Evolutionary conservation across 495 filamentous ascomycete species (phyloP).

Genomic region (Cercophora sp.): DNA sequence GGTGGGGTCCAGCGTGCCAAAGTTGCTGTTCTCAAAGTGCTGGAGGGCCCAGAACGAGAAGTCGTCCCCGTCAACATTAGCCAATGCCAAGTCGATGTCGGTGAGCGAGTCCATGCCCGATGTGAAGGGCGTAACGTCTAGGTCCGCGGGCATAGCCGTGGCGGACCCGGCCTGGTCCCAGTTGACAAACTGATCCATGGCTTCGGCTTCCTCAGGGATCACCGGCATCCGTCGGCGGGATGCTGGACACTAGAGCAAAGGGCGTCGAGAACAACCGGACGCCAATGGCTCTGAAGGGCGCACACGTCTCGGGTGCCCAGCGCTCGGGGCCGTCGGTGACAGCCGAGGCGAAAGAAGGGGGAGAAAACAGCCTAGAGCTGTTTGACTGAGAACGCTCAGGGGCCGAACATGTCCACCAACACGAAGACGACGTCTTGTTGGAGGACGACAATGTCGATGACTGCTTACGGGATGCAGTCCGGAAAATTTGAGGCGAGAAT

Average conservation of each 20-base stretch:
- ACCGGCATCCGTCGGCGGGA: conserved; percentile 19
- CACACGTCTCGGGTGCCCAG: too few relatives aligned
- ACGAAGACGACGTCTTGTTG: too few relatives aligned
- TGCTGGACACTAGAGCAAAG: conserved; percentile 10
- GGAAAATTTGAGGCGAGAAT: too few relatives aligned
- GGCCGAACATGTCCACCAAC: background rate
- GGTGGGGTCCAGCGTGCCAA: conserved; percentile 13
- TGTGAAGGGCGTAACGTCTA: conserved; percentile 12
- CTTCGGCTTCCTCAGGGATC: conserved; percentile 28
- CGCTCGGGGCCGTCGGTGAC: background rate
- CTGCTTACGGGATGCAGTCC: too few relatives aligned
- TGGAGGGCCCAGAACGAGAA: conserved; percentile 49
- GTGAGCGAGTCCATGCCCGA: conserved; percentile 24
- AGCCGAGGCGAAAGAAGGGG: background rate
- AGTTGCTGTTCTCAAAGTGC: conserved; percentile 38
- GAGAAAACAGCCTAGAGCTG: background rate
- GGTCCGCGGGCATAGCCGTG: conserved; percentile 12
- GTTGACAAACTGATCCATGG: conserved; percentile 45
- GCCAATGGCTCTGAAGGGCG: conserved; percentile 3
- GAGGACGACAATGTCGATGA: too few relatives aligned
- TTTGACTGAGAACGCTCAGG: background rate
- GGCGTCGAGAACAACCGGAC: too few relatives aligned
- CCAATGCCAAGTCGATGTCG: conserved; percentile 42
- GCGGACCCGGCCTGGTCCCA: conserved; percentile 40
- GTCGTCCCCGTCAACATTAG: conserved; percentile 44